Evolutionary conservation across 441 rosid species (phyloP), one percentile per base, ranked within the genome.

Genomic region (Cnidoscolus chayamansa): DNA sequence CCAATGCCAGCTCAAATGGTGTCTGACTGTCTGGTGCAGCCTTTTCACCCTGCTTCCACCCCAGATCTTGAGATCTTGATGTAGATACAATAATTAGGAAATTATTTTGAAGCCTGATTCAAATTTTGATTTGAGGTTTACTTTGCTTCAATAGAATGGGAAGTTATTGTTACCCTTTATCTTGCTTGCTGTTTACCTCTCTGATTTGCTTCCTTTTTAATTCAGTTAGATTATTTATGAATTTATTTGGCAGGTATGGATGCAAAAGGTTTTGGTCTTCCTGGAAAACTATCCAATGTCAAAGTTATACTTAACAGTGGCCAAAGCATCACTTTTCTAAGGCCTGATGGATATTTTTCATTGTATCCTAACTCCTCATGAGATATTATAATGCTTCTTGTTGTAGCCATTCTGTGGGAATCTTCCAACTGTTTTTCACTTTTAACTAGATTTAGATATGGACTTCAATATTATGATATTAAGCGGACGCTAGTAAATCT

Each of bases 311-410:
- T 95, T 75, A 89, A 91, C 77, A 97, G 97, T 77, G 99, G 97
- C 81, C 89, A 87, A 72, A 77, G 53, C 40, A 72, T 85, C 77
- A 90, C 97, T 72, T 95, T 84, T 82, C 84, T 88, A 75, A 88
- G 93, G 83, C 98, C 95, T 2, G 97, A 95, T 84, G 99, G 99
- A 86, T 93, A 89, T 78, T 95, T 95, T 78, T 89, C 98, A 72
- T 95, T 95, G 98, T 93, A 93, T 85, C 84, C 89, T 86, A 53
- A 4, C 15, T 64, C 67, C 17, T 10, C 58, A 53, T 58, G 58
- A 59, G 60, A 2, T 76, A 47, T 35, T 35, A n/a, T 53, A 3
- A 40, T 40, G 48, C 10, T 57, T 31, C 43, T 47, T 56, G 10
- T 19, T 55, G 62, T 25, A 47, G 60, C 30, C 43, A 4, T 19